These are phyloP conservation scores for Hypholoma sublateritium DNA, from an alignment of 768 basidiomycete species.

Conservation along the genomic window DNA sequence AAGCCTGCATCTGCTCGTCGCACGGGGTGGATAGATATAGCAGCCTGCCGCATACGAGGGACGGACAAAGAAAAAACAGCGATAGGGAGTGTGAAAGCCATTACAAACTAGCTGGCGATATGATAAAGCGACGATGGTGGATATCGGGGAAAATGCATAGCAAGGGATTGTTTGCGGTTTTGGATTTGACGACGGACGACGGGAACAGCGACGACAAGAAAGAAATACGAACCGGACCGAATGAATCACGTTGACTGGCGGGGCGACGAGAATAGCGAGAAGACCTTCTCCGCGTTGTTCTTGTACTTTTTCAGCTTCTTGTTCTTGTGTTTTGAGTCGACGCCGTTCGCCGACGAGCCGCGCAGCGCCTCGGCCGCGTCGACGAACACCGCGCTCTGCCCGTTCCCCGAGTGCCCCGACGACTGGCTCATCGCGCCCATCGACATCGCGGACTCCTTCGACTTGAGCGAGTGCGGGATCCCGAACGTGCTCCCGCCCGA, in stretches of 20 bases:
- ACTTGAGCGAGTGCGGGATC: constrained; percentile 70
- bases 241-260: constrained; percentile 34
- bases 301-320: constrained; percentile 87
- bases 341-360: constrained; percentile 18
- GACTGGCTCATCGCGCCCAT: constrained; percentile 71
- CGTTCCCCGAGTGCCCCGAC: constrained; percentile 67
- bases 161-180: constrained; percentile 3
- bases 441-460: constrained; percentile 77
- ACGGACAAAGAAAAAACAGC: constrained; percentile 9
- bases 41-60: constrained; percentile 6
- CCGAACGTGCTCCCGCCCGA: constrained; percentile 44
- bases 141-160: constrained; percentile 17
- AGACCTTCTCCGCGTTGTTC: constrained; percentile 82
- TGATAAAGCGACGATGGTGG: constrained; percentile 19
- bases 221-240: not conserved
- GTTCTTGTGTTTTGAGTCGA: constrained; percentile 59
- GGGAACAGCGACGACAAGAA: constrained; percentile 4
- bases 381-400: constrained; percentile 39
- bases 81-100: constrained; percentile 26
- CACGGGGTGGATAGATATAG: constrained; percentile 5
- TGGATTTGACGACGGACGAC: not conserved
- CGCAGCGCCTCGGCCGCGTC: constrained; percentile 23
- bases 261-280: constrained; percentile 79
- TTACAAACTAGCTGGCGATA: constrained; percentile 19
- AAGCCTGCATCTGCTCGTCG: not conserved